Conservation (phyloP, 139 green algal genomes). For the Micromonas pusilla region DNA sequence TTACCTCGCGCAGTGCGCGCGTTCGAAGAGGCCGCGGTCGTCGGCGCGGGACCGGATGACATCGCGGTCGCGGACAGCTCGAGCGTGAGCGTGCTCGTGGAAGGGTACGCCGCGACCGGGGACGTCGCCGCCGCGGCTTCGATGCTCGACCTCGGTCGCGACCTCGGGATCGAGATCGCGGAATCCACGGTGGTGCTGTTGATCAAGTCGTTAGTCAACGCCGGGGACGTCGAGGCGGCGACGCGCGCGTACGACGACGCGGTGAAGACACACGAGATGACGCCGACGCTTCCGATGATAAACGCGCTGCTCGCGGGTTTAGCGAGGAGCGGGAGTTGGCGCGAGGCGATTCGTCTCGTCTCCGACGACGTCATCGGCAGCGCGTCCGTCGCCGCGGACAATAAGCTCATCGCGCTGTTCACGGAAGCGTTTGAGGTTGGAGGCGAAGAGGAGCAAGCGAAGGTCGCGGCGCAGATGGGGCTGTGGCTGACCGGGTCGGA, state of each 20-base stretch:
- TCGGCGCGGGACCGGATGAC: background rate
- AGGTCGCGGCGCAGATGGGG: background rate
- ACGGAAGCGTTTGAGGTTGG: background rate
- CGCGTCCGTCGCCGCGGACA: background rate
- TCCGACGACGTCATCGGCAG: slow-evolving; percentile 10
- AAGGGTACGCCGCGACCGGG: background rate
- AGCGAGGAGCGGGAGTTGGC: background rate
- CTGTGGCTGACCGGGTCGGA: background rate
- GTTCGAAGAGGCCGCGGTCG: background rate
- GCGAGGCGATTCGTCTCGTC: slow-evolving; percentile 6
- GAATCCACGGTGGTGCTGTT: too few species aligned
- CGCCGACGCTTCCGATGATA: background rate
- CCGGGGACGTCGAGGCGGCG: background rate
- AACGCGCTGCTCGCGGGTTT: background rate
- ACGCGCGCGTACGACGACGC: background rate
- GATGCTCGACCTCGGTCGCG: background rate
- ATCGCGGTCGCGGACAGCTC: background rate
- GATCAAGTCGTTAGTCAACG: background rate
- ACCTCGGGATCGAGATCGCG: background rate
- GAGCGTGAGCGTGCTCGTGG: background rate
- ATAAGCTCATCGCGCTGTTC: background rate
- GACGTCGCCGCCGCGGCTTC: background rate
- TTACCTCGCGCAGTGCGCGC: background rate
- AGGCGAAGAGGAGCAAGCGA: background rate
- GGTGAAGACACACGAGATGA: background rate